Evolutionary conservation across 345 rosid genomes (phyloP).

Genomic region (Murraya koenigii): DNA sequence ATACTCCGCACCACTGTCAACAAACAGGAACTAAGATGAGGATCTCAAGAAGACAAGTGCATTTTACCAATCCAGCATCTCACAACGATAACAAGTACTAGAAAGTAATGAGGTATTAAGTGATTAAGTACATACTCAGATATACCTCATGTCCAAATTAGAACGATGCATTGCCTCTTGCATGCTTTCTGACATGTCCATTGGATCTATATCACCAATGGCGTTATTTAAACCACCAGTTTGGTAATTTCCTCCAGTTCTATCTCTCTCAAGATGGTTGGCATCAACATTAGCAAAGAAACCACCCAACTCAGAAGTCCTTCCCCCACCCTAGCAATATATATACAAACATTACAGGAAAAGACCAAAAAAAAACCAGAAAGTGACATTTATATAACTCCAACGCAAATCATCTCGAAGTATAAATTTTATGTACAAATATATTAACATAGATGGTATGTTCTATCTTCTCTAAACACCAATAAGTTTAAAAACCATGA

Average conservation of each 20-base stretch:
- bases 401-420: neutral
- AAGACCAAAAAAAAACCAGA: constrained; percentile 4
- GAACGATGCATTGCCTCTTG: constrained; percentile 98
- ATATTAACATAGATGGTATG: neutral
- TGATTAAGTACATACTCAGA: constrained; percentile 28
- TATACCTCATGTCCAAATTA: constrained; percentile 88
- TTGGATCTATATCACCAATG: constrained; percentile 58
- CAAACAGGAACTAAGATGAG: constrained; percentile 29
- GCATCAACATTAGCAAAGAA: constrained; percentile 73
- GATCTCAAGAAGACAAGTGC: constrained; percentile 10
- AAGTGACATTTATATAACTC: neutral
- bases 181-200: constrained; percentile 99
- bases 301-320: constrained; percentile 67
- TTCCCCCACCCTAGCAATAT: constrained; percentile 56
- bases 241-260: constrained; percentile 39
- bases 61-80: neutral
- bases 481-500: neutral
- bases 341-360: constrained; percentile 20
- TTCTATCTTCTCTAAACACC: neutral
- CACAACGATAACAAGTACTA: neutral
- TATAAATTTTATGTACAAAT: neutral
- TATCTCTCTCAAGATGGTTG: constrained; percentile 51
- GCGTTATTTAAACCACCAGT: constrained; percentile 36
- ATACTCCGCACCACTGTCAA: constrained; percentile 78
- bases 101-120: constrained; percentile 8